phyloP scores from a whole-genome alignment of 2,329 filamentous ascomycete genomes.

The Stemphylium beticola region DNA sequence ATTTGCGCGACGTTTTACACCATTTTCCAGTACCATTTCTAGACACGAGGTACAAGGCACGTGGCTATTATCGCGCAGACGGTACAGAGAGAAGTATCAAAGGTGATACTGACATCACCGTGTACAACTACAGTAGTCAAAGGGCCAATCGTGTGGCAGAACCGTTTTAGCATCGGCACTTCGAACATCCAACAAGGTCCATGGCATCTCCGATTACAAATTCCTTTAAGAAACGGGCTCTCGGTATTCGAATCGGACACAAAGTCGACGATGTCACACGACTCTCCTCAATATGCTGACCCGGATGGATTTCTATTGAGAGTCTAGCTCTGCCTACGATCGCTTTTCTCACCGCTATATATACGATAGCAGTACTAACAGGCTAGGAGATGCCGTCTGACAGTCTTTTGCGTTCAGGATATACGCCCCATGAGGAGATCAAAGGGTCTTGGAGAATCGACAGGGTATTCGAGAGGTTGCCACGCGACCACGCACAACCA shows the following conservation, averaged over 20 bases:
- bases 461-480: not conserved
- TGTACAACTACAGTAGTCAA: not conserved
- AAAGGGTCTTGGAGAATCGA: not conserved
- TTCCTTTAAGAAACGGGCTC: not conserved
- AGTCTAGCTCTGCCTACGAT: not conserved
- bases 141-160: not conserved
- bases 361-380: not conserved
- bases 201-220: not conserved
- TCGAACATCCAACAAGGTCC: not conserved
- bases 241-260: not conserved
- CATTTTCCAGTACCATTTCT: not conserved
- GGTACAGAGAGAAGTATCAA: not conserved
- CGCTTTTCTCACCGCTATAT: not conserved
- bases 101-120: constrained; percentile 1
- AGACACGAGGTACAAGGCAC: constrained; percentile 14
- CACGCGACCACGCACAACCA: not conserved
- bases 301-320: not conserved
- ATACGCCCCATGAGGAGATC: not conserved
- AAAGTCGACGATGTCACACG: constrained; percentile 6
- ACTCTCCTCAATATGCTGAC: not conserved
- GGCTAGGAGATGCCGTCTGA: not conserved
- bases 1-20: constrained; percentile 12
- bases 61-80: constrained; percentile 14
- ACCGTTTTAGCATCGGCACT: not conserved
- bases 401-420: not conserved